Evolutionary conservation across 495 filamentous ascomycete species (phyloP), one percentile per base, ranked within the genome.

Genomic region (Lepidopterella palustris): DNA sequence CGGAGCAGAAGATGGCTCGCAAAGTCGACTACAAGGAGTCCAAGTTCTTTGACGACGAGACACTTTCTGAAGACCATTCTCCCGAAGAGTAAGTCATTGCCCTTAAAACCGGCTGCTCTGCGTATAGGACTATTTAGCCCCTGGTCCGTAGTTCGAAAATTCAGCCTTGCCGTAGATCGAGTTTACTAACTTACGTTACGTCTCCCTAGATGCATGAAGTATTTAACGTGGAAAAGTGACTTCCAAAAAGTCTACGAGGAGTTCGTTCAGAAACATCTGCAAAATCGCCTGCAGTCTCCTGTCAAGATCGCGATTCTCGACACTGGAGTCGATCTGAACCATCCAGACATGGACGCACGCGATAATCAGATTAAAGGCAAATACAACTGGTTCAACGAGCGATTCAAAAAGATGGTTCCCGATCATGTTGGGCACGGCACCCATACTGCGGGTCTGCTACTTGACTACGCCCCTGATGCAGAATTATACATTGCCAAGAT

Each of bases 361-460:
- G 6, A 15, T 35, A 35, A 15, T 15, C 31, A 35, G 31, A 35
- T 35, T 35, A 35, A 35, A 35, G 6, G 31, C 31, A 15, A 6
- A 15, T 15, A 35, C 31, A 15, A 35, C 15, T 35, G 31, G 31
- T 6, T 35, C 6, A 35, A 35, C 15, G 15, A 35, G 6, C 31
- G 6, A 6, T 15, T 15, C 15, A 15, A 35, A 35, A 15, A 15
- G 31, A 35, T 6, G 15, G 31, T 35, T 15, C 6, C 6, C 6
- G 53, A 55, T 55, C 18, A 39, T 6, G 29, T 9, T 40, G 53
- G 53, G 5, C 31, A 55, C 23, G 53, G 53, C 29, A 55, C 53
- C 4, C 23, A 39, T 24, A 40, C 29, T 55, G 23, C 29, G 11
- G 29, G 53, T 40, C 9, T 55, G 4, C 4, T 55, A 4, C 53